Base-by-base conservation (phyloP, 495 filamentous ascomycete genomes). In the Hypoxylon lienhwacheense region DNA sequence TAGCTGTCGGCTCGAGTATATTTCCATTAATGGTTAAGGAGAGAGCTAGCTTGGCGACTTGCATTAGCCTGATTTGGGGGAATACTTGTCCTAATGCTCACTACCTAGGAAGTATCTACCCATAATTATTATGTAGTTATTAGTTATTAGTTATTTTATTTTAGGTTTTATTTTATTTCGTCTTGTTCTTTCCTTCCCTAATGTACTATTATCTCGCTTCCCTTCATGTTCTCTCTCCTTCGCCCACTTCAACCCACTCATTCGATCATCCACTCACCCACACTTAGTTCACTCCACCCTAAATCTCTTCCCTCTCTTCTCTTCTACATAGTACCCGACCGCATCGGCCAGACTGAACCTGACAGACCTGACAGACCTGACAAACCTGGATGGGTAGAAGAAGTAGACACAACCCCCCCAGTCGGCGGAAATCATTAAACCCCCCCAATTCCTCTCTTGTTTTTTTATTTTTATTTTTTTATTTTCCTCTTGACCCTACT, bases 371-470 rank as follows among this genome's bases (percentile, higher is more conserved):
- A 37, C 47, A 52, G 36, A 49, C 39, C 39, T 26, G 24, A 8
- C 8, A 26, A 8, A 26, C 4, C 24, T 26, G 19, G 28, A 25
- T n/a, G 48, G 39, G n/a, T 17, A 19, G 29, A 34, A 53, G 40
- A 37, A 26, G 24, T 21, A 31, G 21, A 40, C 8, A 44, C 24
- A 44, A n/a, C 41, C 16, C 15, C 47, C 61, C 64, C 61, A 61
- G 59, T 42, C 64, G 49, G 53, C 58, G 52, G 60, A 64, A 66
- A 64, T 64, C 62, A 65, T 67, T 67, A 67, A 67, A 64, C 59
- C 65, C 62, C 65, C 65, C 65, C 28, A 61, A 65, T 41, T 56
- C 52, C 53, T 60, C 44, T 51, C 55, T 52, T 51, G 51, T 55
- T 51, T n/a, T n/a, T n/a, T n/a, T n/a, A n/a, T n/a, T n/a, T n/a